Evolutionary conservation across 805 yeast species (phyloP).

Genomic region (Yarrowia sp.): DNA sequence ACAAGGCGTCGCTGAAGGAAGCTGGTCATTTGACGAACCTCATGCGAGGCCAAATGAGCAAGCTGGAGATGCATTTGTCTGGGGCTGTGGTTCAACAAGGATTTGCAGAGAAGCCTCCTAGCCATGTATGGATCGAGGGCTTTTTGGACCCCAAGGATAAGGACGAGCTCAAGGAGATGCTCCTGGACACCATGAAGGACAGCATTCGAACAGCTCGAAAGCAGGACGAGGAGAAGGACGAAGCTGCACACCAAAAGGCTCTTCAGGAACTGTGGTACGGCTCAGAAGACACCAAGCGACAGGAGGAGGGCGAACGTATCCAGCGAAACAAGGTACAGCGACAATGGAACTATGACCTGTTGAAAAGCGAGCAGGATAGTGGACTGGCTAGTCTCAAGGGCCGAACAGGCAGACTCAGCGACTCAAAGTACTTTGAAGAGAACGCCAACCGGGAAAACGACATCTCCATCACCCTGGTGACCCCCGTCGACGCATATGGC

Average conservation of each 20-base stretch:
- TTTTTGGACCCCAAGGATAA: slow-evolving; percentile 14
- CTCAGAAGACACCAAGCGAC: neutral
- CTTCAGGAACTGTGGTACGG: slow-evolving; percentile 18
- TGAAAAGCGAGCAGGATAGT: neutral
- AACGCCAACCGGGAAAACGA: neutral
- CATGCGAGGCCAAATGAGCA: slow-evolving; percentile 1
- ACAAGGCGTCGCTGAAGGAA: neutral
- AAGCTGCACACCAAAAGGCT: neutral
- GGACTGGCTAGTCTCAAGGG: neutral
- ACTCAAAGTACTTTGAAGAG: neutral
- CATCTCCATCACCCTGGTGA: neutral
- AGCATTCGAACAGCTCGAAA: neutral
- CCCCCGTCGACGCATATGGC: neutral
- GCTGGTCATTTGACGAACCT: neutral
- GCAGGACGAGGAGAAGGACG: neutral
- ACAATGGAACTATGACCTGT: neutral
- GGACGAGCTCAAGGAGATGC: neutral
- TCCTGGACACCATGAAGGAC: neutral
- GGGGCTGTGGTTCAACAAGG: slow-evolving; percentile 4
- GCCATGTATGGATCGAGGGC: slow-evolving; percentile 12
- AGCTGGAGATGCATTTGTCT: slow-evolving; percentile 16
- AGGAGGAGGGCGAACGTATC: neutral
- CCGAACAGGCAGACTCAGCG: neutral
- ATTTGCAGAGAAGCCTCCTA: neutral
- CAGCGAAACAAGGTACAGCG: slow-evolving; percentile 2